A percentile compares a stretch with the other conserved stretches of the same genome.
phyloP scores from a whole-genome alignment of 2,329 filamentous ascomycete genomes.

The Sporothrix dimorphospora region DNA sequence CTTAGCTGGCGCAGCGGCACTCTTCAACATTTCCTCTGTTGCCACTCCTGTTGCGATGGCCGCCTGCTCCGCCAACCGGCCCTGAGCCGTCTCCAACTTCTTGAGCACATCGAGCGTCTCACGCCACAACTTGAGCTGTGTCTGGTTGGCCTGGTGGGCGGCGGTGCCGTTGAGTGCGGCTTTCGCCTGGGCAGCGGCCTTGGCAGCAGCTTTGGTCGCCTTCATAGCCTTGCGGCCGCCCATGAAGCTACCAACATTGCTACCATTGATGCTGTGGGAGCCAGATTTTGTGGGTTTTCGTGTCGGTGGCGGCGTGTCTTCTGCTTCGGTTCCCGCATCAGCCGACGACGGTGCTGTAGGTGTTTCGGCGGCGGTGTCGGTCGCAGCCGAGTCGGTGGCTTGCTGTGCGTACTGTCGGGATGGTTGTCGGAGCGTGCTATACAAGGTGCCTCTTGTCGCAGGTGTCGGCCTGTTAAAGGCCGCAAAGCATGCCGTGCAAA shows the following conservation, averaged over 20 bases:
- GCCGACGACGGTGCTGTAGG: not conserved
- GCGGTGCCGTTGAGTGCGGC: not conserved
- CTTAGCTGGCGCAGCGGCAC: not conserved
- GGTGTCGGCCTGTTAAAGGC: not conserved
- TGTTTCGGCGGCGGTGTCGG: not conserved
- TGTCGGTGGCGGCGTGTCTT: not conserved
- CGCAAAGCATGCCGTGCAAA: conserved; percentile 19
- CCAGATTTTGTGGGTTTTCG: not conserved
- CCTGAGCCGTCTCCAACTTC: conserved; percentile 34
- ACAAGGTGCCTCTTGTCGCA: not conserved
- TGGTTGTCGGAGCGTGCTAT: not conserved
- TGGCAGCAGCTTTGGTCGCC: not conserved
- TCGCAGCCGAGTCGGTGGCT: not conserved
- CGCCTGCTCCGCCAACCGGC: conserved; percentile 27
- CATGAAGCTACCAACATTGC: not conserved
- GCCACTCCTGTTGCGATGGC: conserved; percentile 3
- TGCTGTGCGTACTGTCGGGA: not conserved
- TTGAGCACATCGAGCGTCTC: conserved; percentile 38
- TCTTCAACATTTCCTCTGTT: not conserved
- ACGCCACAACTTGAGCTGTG: conserved; percentile 36
- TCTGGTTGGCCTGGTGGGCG: conserved; percentile 19
- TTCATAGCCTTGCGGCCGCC: conserved; percentile 16
- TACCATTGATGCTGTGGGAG: not conserved
- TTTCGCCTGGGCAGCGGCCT: conserved; percentile 18
- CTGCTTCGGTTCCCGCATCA: not conserved